Conservation (phyloP, 1,284 basidiomycete genomes). For the Trametes sp. region DNA sequence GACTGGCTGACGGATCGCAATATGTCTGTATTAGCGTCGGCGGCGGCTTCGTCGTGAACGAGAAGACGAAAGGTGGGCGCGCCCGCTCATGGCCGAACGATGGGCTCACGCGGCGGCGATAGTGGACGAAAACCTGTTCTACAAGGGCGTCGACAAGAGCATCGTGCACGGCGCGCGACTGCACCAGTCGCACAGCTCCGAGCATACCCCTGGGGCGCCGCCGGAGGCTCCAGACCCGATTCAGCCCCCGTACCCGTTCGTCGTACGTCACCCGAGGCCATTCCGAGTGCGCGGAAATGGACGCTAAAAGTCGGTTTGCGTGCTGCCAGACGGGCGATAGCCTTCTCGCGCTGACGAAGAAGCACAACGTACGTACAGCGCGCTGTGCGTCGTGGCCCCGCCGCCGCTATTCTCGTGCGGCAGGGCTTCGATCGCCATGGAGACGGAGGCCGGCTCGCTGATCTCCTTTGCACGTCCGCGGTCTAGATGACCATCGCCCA, state of each 20-base stretch:
- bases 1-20: slow-evolving; percentile 1
- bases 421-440: slow-evolving; percentile 24
- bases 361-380: slow-evolving; percentile 75
- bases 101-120: slow-evolving; percentile 22
- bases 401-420: slow-evolving; percentile 9
- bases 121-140: slow-evolving; percentile 95
- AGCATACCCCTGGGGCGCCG: slow-evolving; percentile 43
- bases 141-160: slow-evolving; percentile 91
- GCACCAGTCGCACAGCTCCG: slow-evolving; percentile 68
- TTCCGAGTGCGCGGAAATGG: neutral
- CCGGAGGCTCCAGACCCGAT: slow-evolving; percentile 40
- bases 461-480: slow-evolving; percentile 27
- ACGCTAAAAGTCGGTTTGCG: neutral
- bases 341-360: slow-evolving; percentile 79
- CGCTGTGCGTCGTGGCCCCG: slow-evolving; percentile 2
- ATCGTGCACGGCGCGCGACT: slow-evolving; percentile 82
- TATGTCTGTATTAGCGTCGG: slow-evolving; percentile 64
- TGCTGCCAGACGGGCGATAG: slow-evolving; percentile 69
- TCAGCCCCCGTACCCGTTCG: slow-evolving; percentile 86
- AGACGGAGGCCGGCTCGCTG: slow-evolving; percentile 17
- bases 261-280: slow-evolving; percentile 31
- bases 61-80: slow-evolving; percentile 78
- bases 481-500: slow-evolving; percentile 89
- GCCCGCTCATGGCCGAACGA: neutral
- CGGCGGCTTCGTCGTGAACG: slow-evolving; percentile 92